Percentiles rank a stretch among this genome's conserved stretches.
Conservation (phyloP, 345 rosid species). For the Linum lewisii region DNA sequence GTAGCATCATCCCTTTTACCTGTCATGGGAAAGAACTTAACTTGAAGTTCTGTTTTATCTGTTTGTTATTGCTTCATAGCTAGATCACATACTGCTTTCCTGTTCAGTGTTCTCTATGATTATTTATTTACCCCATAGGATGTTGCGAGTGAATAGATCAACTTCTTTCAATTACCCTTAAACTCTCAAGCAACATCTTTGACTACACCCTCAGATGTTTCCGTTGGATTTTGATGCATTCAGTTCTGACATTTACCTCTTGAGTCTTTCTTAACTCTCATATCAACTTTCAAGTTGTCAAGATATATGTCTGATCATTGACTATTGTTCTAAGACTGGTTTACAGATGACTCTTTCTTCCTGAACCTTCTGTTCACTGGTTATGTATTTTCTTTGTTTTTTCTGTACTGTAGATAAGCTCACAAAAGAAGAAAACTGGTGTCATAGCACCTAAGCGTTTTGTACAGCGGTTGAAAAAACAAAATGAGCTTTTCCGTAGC, state of each 20-base stretch:
- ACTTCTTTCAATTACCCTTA: not conserved
- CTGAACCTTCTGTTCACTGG: not conserved
- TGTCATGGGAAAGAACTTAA: not conserved
- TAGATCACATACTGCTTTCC: not conserved
- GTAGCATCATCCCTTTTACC: not conserved
- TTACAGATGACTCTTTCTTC: not conserved
- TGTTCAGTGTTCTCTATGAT: not conserved
- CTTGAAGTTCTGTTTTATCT: too few species aligned
- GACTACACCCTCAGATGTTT: not conserved
- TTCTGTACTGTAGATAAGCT: constrained; percentile 59
- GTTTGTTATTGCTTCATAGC: not conserved
- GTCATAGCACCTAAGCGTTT: constrained; percentile 98
- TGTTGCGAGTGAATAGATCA: not conserved
- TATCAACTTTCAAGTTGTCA: not conserved
- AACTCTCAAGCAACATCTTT: not conserved
- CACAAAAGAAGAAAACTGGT: constrained; percentile 99
- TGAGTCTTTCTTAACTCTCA: not conserved
- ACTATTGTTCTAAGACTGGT: not conserved
- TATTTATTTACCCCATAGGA: not conserved
- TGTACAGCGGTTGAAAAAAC: constrained; percentile 96
- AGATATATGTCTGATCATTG: not conserved
- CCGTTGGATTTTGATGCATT: not conserved
- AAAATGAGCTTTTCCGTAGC: constrained; percentile 96
- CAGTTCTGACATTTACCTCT: not conserved
- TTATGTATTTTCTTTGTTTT: not conserved